Conservation (phyloP, 257 asterid genomes). For the Ehretia macrophylla region DNA sequence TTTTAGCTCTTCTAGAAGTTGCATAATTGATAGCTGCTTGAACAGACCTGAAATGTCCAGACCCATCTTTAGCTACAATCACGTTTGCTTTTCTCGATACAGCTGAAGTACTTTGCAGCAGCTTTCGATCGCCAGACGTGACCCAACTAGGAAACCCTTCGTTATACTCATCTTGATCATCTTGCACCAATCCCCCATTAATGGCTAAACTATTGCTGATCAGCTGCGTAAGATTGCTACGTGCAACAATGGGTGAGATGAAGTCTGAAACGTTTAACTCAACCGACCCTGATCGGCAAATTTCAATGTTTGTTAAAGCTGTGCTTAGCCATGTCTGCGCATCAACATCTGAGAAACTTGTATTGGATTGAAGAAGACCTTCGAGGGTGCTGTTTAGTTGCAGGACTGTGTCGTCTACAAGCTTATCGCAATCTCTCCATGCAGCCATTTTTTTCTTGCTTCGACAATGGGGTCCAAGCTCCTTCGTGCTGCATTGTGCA, state of each 20-base stretch:
- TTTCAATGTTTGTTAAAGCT: conserved; percentile 3
- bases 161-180: conserved; percentile 3
- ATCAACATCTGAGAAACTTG: neutral
- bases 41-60: conserved; percentile 56
- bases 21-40: conserved; percentile 64
- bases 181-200: conserved; percentile 28
- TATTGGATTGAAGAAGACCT: neutral
- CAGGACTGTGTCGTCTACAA: neutral
- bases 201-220: conserved; percentile 5
- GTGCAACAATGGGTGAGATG: conserved; percentile 9
- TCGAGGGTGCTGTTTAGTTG: conserved; percentile 2
- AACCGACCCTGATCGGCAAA: conserved; percentile 7
- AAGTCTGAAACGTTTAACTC: neutral
- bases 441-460: neutral
- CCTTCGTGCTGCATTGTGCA: neutral
- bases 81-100: conserved; percentile 35
- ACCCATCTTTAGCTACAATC: conserved; percentile 59
- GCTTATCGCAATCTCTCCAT: conserved; percentile 9
- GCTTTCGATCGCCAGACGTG: conserved; percentile 26
- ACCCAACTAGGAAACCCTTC: conserved; percentile 48
- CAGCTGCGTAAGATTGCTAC: neutral
- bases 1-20: conserved; percentile 29
- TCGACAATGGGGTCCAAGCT: conserved; percentile 1
- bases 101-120: conserved; percentile 32
- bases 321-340: conserved; percentile 10